A percentile compares a stretch with the other conserved stretches of the same genome.
Evolutionary conservation across 1,284 basidiomycete species (phyloP).

Genomic region (Heliocybe sulcata): DNA sequence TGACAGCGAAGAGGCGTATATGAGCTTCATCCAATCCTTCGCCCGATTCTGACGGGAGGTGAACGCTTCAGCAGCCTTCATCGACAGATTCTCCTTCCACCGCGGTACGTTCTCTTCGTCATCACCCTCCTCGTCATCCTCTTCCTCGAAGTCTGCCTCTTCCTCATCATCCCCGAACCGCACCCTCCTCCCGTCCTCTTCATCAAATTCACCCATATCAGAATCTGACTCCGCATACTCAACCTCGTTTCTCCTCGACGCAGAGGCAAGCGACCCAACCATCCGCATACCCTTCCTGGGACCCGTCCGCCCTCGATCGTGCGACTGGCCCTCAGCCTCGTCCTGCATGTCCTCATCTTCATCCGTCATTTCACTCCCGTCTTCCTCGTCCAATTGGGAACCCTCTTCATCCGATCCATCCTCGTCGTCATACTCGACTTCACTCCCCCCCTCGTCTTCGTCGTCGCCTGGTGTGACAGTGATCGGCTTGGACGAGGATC

Average conservation of each 20-base stretch:
- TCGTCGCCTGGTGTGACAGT: conserved; percentile 26
- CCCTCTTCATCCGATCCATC: conserved; percentile 20
- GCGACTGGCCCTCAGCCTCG: conserved; percentile 16
- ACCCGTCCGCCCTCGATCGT: conserved; percentile 37
- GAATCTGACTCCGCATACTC: conserved; percentile 81
- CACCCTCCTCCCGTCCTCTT: conserved; percentile 28
- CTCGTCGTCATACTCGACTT: conserved; percentile 3
- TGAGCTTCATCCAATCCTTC: conserved; percentile 81
- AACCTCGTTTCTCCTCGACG: conserved; percentile 31
- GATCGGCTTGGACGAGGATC: conserved; percentile 51
- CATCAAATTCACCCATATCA: conserved; percentile 52
- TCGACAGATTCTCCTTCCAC: conserved; percentile 76
- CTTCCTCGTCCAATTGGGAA: conserved; percentile 8
- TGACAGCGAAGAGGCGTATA: conserved; percentile 71
- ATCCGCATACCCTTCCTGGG: conserved; percentile 29
- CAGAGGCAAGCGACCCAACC: conserved; percentile 27
- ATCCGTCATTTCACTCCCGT: conserved; percentile 12
- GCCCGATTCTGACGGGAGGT: conserved; percentile 35
- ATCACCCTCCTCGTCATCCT: conserved; percentile 27
- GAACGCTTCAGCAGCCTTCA: conserved; percentile 49
- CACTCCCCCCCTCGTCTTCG: conserved; percentile 19
- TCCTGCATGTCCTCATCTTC: conserved; percentile 23
- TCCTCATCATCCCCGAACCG: conserved; percentile 41
- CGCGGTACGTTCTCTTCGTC: conserved; percentile 44
- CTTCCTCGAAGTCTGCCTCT: conserved; percentile 49